Evolutionary conservation across 805 yeast species (phyloP).

Genomic region (Yamadazyma endophytica): DNA sequence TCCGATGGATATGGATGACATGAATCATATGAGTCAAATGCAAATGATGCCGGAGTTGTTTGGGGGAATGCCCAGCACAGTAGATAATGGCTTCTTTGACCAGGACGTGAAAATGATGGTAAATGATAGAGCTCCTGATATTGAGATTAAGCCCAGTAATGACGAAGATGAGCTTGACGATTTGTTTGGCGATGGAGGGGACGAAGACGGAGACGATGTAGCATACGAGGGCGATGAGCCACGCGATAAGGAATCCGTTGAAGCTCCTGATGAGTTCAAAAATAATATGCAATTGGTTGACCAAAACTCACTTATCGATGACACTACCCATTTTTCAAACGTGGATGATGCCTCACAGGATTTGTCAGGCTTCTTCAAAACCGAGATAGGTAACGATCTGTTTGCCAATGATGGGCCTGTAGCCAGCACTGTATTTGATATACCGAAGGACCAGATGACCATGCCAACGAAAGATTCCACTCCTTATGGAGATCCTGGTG

Average conservation of each 20-base stretch:
- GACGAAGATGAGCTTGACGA: conserved; percentile 23
- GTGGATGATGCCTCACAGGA: too few species aligned
- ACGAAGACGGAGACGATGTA: conserved; percentile 5
- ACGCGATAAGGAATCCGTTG: too few species aligned
- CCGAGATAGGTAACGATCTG: too few species aligned
- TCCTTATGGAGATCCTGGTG: conserved; percentile 76
- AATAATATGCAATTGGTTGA: too few species aligned
- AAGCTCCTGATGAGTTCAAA: too few species aligned
- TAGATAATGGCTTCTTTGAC: conserved; percentile 7
- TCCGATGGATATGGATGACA: conserved; percentile 6
- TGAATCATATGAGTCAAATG: conserved; percentile 9
- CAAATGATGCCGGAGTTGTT: conserved; percentile 11
- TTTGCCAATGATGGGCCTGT: too few species aligned
- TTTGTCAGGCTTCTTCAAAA: too few species aligned
- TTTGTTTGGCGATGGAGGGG: conserved; percentile 7
- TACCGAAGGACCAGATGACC: conserved; percentile 59
- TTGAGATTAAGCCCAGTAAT: conserved; percentile 11
- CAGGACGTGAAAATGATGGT: conserved; percentile 11
- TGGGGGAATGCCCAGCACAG: conserved; percentile 12
- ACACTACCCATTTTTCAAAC: too few species aligned
- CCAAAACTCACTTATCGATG: too few species aligned
- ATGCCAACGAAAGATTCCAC: conserved; percentile 25
- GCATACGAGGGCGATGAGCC: too few species aligned
- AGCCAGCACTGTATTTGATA: conserved; percentile 33
- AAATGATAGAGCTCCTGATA: conserved; percentile 4